Evolutionary conservation across 352 stramenopile species (phyloP), one percentile per base, ranked within the genome.

Genomic region (Phytophthora pinifolia): DNA sequence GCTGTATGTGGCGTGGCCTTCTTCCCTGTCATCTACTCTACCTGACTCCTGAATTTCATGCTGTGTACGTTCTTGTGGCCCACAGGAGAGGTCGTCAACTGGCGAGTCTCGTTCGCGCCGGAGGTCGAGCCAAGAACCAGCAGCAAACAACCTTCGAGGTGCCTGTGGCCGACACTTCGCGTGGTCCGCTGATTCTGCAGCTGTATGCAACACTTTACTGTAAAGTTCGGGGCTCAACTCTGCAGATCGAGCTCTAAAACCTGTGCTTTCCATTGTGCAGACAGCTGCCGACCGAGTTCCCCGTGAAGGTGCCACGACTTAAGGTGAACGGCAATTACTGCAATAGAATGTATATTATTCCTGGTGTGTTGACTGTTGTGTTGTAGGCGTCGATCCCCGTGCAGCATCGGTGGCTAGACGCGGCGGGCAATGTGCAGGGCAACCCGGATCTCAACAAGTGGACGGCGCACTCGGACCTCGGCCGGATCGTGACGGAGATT

Each of bases 81-180:
- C 60, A 29, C 50, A 94, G 84, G 33, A 72, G 81, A 55, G 84
- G 81, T 1, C 74, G 82, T 12, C 84, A 94, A 42, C 59, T 94
- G 13, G 78, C 84, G 51, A 94, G 84, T 51, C 74, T 94, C 37
- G 84, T 94, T 44, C 84, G 84, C 36, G 81, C 84, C 3, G 84
- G 84, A 34, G 82, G 76, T n/a, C 72, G 79, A 47, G 84, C 84
- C 30, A 91, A 88, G 67, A 91, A 94, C 66, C 81, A 89, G 48
- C 75, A 90, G 66, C 83, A 94, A 71, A 92, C 83, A 46, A 88
- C 59, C 46, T 94, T 94, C 48, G 84, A 94, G 44, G 81, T 92
- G 41, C 58, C 70, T 12, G 67, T 94, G 14, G 65, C 63, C 0
- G 76, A 92, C 34, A 90, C 83, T 12, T 29, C 74, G 32, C 72